Evolutionary conservation across 2,329 filamentous ascomycete genomes (phyloP), one percentile per base, ranked within the genome.

Genomic region (Metarhizium anisopliae): DNA sequence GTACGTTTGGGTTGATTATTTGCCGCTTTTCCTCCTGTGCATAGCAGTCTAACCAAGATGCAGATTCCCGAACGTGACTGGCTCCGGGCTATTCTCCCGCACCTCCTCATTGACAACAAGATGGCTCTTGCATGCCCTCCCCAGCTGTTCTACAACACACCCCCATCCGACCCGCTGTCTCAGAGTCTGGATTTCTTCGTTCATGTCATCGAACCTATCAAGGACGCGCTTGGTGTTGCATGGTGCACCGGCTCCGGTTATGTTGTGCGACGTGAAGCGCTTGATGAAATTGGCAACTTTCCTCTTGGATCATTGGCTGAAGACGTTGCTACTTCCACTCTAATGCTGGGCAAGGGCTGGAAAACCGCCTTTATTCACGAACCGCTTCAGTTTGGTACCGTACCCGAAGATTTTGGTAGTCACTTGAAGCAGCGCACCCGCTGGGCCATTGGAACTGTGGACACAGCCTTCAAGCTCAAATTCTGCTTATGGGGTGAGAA

Each of bases 161-260:
- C 83, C 5, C 68, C 68, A 0, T 77, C 77, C 6, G 83, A 86
- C 54, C 80, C 81, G 14, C 74, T 86, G 6, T 74, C 75, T 1
- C 81, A 84, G 64, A 78, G 75, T 63, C 73, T 84, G 47, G 77
- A 83, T 62, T 77, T 79, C 59, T 84, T 84, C 64, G 78, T 81
- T 10, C 78, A 82, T 64, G 67, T 77, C 35, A 75, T 76, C 43
- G 74, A 77, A 64, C 74, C 74, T 36, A 76, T 77, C 67, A 77
- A 77, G 69, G 74, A 77, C 56, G 63, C 74, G n/a, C 67, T 77
- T 49, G 74, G 77, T 52, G 78, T 81, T 4, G 81, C 81, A n/a
- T 83, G 81, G 77, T 84, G 81, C 61, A 82, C 80, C n/a, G 83
- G 83, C 4, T 85, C 82, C 5, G 83, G 83, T 6, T 86, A 83